These are phyloP conservation scores for Fusarium sp. DNA, from an alignment of 2,329 filamentous ascomycete genomes.

Conservation along the genomic window DNA sequence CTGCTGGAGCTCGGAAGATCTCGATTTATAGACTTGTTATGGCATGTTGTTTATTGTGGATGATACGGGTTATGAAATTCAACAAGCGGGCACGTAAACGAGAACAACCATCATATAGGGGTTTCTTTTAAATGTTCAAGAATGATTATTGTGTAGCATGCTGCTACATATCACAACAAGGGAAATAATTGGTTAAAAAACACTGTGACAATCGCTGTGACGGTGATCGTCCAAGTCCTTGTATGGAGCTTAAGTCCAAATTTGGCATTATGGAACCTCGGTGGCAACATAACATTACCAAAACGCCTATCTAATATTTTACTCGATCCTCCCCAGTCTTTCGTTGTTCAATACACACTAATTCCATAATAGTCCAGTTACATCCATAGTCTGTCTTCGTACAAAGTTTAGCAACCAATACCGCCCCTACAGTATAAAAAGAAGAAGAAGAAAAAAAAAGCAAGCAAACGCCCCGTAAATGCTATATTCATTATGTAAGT, in stretches of 20 bases:
- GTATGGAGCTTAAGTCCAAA: neutral
- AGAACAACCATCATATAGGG: conserved; percentile 12
- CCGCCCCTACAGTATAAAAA: conserved; percentile 17
- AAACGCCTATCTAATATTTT: conserved; percentile 41
- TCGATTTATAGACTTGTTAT: conserved; percentile 46
- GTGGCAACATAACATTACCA: conserved; percentile 24
- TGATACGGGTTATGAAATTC: conserved; percentile 42
- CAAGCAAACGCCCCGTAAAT: conserved; percentile 32
- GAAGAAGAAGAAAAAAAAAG: neutral
- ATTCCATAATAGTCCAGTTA: conserved; percentile 28
- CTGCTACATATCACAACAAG: neutral
- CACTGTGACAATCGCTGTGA: neutral
- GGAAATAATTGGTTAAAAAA: neutral
- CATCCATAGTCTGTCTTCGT: conserved; percentile 17
- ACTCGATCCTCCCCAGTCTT: conserved; percentile 16
- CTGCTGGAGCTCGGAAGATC: conserved; percentile 30
- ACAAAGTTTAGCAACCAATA: conserved; percentile 23
- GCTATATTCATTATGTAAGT: conserved; percentile 25
- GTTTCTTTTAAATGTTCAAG: conserved; percentile 11
- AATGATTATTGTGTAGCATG: conserved; percentile 2
- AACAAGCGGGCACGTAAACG: conserved; percentile 34
- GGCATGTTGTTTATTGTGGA: conserved; percentile 38
- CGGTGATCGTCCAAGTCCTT: neutral
- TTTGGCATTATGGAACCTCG: conserved; percentile 20
- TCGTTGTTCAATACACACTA: conserved; percentile 22